Evolutionary conservation across 78 protist species (phyloP), one percentile per base, ranked within the genome.

Genomic region (Dictyostelium intermedium): DNA sequence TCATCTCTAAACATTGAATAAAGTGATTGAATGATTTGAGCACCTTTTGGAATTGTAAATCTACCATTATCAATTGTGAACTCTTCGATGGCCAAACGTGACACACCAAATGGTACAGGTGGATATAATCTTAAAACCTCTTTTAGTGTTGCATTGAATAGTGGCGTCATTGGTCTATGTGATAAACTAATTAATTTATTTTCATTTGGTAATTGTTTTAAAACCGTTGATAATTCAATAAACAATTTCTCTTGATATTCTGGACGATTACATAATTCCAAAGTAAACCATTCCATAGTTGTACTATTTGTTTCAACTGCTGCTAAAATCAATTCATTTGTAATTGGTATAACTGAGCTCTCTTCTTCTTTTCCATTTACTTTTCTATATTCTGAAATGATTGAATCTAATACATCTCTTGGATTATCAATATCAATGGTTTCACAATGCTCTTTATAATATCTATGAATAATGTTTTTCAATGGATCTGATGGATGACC

Each of bases 181-280:
- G 82, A 25, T 18, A 84, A n/a, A 13, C 7, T 70, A 5, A 84
- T 63, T 25, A 25, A 11, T 11, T 30, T 25, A 76, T 6, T 74
- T 25, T n/a, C 23, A 72, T 23, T 34, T 30, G 23, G 25, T 32
- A 2, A 16, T 16, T 13, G 25, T 27, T 73, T 73, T 30, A 50
- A 16, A 10, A 23, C 47, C 1, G 23, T 25, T 9, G 43, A 1
- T 41, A 89, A 50, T 80, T 89, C 93, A 7, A 16, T 11, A 32
- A 1, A 50, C 3, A 27, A 6, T 32, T 81, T 89, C 72, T 69
- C 82, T 50, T 89, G 94, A 50, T 30, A 37, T 5, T 89, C 94
- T 79, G 72, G 87, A 50, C 82, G 35, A 39, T 89, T 89, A 13
- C 41, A 18, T 78, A 73, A 41, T 14, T 32, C 27, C 1, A 89